These are phyloP conservation scores for Dalbergia cochinchinensis DNA, from an alignment of 306 rosid genomes.

Conservation along the genomic window DNA sequence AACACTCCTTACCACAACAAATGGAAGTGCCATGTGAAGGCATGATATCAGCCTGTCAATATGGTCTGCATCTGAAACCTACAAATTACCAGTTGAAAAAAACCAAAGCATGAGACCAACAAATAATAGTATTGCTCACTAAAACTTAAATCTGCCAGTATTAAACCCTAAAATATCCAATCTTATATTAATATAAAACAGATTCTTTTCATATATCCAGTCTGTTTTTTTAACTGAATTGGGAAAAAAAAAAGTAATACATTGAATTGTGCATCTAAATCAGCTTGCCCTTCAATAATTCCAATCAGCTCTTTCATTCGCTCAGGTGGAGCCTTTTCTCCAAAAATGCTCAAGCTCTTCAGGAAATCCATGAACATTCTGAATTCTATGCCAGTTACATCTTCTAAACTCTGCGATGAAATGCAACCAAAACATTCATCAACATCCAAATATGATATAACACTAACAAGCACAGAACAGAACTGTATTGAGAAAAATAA, in stretches of 20 bases:
- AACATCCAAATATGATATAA: slow-evolving; percentile 35
- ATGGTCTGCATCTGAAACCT: slow-evolving; percentile 93
- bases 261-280: slow-evolving; percentile 81
- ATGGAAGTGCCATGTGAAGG: slow-evolving; percentile 91
- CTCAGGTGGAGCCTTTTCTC: slow-evolving; percentile 88
- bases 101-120: slow-evolving; percentile 32
- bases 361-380: slow-evolving; percentile 93
- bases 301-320: slow-evolving; percentile 90
- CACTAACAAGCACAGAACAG: slow-evolving; percentile 8
- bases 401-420: slow-evolving; percentile 79
- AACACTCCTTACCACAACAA: slow-evolving; percentile 77
- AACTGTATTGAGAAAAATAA: slow-evolving; percentile 22
- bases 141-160: slow-evolving; percentile 24
- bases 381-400: slow-evolving; percentile 91
- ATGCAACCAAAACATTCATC: slow-evolving; percentile 49
- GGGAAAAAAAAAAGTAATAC: slow-evolving; percentile 52
- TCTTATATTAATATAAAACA: slow-evolving; percentile 13
- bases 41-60: slow-evolving; percentile 94
- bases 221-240: not conserved
- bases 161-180: slow-evolving; percentile 14
- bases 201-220: slow-evolving; percentile 1
- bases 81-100: slow-evolving; percentile 47
- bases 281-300: slow-evolving; percentile 97
- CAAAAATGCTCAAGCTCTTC: slow-evolving; percentile 82
- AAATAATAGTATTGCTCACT: not conserved